Conservation (phyloP, 306 rosid genomes). For the Ceratonia siliqua region DNA sequence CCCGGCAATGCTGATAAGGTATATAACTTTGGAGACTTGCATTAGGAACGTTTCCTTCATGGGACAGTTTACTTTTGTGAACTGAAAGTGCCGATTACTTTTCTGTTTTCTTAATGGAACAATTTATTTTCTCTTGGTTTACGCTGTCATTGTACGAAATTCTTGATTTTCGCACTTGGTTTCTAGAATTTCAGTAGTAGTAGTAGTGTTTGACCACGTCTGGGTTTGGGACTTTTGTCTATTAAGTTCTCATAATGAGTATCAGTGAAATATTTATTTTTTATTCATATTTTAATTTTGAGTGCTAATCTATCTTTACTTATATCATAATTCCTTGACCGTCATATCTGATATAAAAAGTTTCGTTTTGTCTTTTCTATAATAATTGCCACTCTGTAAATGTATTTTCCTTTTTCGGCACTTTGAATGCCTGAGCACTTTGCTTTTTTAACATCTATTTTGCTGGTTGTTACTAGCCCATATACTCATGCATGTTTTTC, state of each 20-base stretch:
- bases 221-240: slow-evolving; percentile 15
- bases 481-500: slow-evolving; percentile 31
- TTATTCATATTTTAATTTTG: slow-evolving; percentile 11
- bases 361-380: slow-evolving; percentile 55
- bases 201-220: slow-evolving; percentile 49
- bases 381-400: slow-evolving; percentile 39
- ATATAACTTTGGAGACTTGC: slow-evolving; percentile 31
- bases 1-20: slow-evolving; percentile 42
- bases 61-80: slow-evolving; percentile 32
- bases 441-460: slow-evolving; percentile 44
- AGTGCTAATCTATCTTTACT: slow-evolving; percentile 32
- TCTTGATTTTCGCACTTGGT: slow-evolving; percentile 60
- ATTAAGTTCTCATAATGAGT: neutral
- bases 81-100: slow-evolving; percentile 18
- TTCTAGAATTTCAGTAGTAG: slow-evolving; percentile 40
- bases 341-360: slow-evolving; percentile 50
- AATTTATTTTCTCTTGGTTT: slow-evolving; percentile 11
- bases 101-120: too few species aligned
- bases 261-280: neutral
- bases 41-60: neutral
- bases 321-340: slow-evolving; percentile 46
- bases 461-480: slow-evolving; percentile 41
- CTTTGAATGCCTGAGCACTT: slow-evolving; percentile 48
- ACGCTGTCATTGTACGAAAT: slow-evolving; percentile 47
- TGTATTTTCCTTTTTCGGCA: slow-evolving; percentile 45